Percentiles rank a stretch among this genome's conserved stretches.
phyloP scores from a whole-genome alignment of 2,329 filamentous ascomycete species.

The Ilyonectria mors-panacis region DNA sequence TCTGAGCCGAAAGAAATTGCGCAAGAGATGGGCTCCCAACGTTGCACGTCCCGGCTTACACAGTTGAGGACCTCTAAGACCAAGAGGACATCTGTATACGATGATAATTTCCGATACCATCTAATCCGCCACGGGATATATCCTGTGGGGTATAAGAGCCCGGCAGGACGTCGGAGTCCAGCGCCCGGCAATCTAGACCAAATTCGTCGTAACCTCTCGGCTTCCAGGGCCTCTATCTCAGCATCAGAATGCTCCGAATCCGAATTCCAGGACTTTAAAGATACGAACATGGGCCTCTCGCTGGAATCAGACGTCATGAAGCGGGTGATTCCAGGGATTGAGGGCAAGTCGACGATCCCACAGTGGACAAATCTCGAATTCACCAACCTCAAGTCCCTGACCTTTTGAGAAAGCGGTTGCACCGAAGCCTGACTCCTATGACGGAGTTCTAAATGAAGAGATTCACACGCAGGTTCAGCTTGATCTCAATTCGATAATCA shows the following conservation, averaged over 20 bases:
- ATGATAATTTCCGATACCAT: not conserved
- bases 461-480: constrained; percentile 41
- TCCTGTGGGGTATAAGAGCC: constrained; percentile 46
- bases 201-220: not conserved
- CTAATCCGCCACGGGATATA: not conserved
- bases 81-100: constrained; percentile 29
- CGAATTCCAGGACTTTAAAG: not conserved
- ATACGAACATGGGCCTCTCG: too few species aligned
- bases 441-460: constrained; percentile 47
- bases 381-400: constrained; percentile 7
- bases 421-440: constrained; percentile 51
- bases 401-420: not conserved
- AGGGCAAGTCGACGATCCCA: not conserved
- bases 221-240: not conserved
- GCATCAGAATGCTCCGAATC: too few species aligned
- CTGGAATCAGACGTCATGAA: not conserved
- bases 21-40: constrained; percentile 17
- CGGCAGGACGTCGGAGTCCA: not conserved
- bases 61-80: not conserved
- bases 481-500: constrained; percentile 48
- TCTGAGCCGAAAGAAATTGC: not conserved
- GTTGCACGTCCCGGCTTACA: not conserved
- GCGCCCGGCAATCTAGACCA: not conserved
- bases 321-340: not conserved
- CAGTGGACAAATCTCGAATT: not conserved